Evolutionary conservation across 805 yeast genomes (phyloP), one percentile per base, ranked within the genome.

Genomic region (Starmera amethionina): DNA sequence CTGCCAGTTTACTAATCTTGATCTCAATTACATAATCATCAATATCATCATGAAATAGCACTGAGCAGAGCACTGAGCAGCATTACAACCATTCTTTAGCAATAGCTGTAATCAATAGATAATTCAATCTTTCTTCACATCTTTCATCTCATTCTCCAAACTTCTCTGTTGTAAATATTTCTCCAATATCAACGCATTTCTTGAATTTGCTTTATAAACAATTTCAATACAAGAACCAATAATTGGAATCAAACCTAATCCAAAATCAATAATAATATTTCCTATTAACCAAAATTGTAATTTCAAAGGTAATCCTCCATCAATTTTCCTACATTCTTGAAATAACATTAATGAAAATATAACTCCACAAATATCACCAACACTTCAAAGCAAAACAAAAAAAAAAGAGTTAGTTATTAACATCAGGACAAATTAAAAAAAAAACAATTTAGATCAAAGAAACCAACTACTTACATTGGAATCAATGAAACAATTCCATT

Each of bases 151-250:
- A 51, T 40, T 47, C 11, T 22, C 5, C 15, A 37, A 30, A 8
- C 49, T 52, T 37, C 46, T 51, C 18, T 38, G 40, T 8, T 62
- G 62, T 46, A 84, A 60, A 47, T 75, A 72, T 39, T 70, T 72
- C 51, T 83, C 89, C 42, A 83, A 58, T 16, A 81, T 49, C 40
- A 79, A 62, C 34, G 77, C 79, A 58, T 86, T 86, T 45, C 95
- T 66, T 40, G 83, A 79, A 53, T 82, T 83, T 27, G 88, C 75
- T 63, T 83, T 82, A 63, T 80, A 86, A 4, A 82, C 75, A 29
- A 85, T 75, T 45, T 74, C 79, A 33, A 80, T 67, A 15, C 83
- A 53, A 45, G 74, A 81, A 18, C 95, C 95, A n/a, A 84, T 73
- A 35, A 86, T 52, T 3, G 95, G 95, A 25, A 83, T 74, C 44